phyloP scores from a whole-genome alignment of 805 yeast species.

The Nakazawaea wickerhamii region DNA sequence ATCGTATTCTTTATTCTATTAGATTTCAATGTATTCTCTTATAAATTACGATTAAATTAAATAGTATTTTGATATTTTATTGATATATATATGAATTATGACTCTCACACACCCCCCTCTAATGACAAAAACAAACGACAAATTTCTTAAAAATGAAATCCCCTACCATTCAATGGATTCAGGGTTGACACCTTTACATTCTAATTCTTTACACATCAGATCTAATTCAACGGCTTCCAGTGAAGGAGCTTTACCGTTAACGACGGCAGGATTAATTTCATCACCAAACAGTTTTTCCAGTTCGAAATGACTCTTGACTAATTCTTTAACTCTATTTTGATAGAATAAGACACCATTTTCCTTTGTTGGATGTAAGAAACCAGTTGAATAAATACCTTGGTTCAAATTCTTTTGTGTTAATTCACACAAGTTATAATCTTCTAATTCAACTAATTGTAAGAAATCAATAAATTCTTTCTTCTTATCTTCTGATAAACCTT shows the following conservation, averaged over 20 bases:
- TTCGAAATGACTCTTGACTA: slow-evolving; percentile 51
- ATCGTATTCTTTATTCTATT: too few species aligned
- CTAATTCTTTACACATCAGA: slow-evolving; percentile 42
- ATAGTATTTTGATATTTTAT: too few species aligned
- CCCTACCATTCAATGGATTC: slow-evolving; percentile 18
- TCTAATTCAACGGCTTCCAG: slow-evolving; percentile 46
- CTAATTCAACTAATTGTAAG: slow-evolving; percentile 56
- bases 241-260: slow-evolving; percentile 33
- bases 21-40: neutral
- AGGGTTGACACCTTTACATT: slow-evolving; percentile 42
- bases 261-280: slow-evolving; percentile 46
- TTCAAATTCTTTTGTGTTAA: slow-evolving; percentile 56
- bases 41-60: too few species aligned
- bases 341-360: slow-evolving; percentile 56
- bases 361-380: slow-evolving; percentile 53
- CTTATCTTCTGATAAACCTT: slow-evolving; percentile 45
- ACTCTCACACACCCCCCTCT: neutral
- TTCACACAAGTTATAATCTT: slow-evolving; percentile 55
- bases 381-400: slow-evolving; percentile 55
- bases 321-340: slow-evolving; percentile 48
- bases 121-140: neutral
- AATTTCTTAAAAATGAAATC: too few species aligned
- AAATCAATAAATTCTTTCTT: slow-evolving; percentile 61
- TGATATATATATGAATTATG: too few species aligned
- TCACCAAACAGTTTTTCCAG: slow-evolving; percentile 40